Evolutionary conservation across 2,329 filamentous ascomycete species (phyloP).

Genomic region (Fusarium beomiforme): DNA sequence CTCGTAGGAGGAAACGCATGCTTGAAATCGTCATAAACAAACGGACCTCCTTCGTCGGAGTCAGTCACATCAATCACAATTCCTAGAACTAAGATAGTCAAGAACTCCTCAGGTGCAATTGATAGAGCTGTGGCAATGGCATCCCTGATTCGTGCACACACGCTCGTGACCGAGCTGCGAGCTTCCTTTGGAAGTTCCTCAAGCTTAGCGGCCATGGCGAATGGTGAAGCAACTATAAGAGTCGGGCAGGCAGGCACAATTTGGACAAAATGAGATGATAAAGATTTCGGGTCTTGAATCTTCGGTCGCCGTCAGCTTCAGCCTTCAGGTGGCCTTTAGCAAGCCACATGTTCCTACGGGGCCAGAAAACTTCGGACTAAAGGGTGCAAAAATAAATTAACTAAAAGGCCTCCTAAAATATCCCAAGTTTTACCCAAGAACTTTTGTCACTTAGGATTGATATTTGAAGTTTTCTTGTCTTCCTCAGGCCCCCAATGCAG

Average conservation of each 20-base stretch:
- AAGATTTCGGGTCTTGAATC: too few relatives aligned
- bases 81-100: not conserved
- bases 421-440: accelerated
- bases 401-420: too few relatives aligned
- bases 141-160: not conserved
- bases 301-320: too few relatives aligned
- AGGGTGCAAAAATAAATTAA: too few relatives aligned
- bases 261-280: accelerated
- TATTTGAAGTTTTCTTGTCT: not conserved
- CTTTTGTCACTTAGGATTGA: not conserved
- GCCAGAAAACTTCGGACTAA: too few relatives aligned
- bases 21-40: not conserved
- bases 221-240: too few relatives aligned
- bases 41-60: not conserved
- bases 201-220: accelerated
- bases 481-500: too few relatives aligned
- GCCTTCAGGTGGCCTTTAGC: not conserved
- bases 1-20: not conserved
- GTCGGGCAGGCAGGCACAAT: too few relatives aligned
- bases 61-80: not conserved
- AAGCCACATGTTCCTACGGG: not conserved
- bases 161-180: not conserved
- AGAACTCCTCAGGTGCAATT: not conserved
- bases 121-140: not conserved
- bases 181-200: not conserved